phyloP scores from a whole-genome alignment of 345 rosid genomes.

The Passiflora organensis region DNA sequence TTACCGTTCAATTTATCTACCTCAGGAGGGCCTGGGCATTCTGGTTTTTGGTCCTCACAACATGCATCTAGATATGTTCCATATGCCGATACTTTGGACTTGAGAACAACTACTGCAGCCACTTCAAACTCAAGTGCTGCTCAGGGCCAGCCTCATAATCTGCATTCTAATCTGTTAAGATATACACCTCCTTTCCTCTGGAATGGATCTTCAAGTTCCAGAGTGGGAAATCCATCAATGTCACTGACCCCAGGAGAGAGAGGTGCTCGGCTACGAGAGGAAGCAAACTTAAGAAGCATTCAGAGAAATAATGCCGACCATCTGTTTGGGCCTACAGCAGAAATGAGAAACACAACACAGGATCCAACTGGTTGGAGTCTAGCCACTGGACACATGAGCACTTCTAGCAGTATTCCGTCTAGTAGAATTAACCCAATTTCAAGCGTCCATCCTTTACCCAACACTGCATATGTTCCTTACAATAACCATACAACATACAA shows the following conservation, averaged over 20 bases:
- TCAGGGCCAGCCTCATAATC: slow-evolving; percentile 44
- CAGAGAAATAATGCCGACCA: slow-evolving; percentile 49
- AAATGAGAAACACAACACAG: slow-evolving; percentile 47
- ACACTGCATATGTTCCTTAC: slow-evolving; percentile 50
- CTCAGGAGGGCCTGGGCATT: slow-evolving; percentile 33
- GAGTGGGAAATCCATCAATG: slow-evolving; percentile 40
- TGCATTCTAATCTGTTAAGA: slow-evolving; percentile 46
- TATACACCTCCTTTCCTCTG: slow-evolving; percentile 45
- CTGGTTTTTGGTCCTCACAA: slow-evolving; percentile 35
- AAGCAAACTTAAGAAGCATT: slow-evolving; percentile 39
- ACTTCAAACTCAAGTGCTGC: slow-evolving; percentile 31
- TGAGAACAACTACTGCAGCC: slow-evolving; percentile 34
- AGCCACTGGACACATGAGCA: slow-evolving; percentile 39
- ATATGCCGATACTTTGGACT: slow-evolving; percentile 36
- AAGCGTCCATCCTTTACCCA: slow-evolving; percentile 37
- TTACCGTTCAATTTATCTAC: slow-evolving; percentile 40
- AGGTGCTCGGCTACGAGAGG: slow-evolving; percentile 41
- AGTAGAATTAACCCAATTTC: slow-evolving; percentile 44
- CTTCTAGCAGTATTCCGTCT: slow-evolving; percentile 42
- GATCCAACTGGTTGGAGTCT: slow-evolving; percentile 65
- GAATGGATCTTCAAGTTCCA: slow-evolving; percentile 46
- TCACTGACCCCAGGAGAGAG: slow-evolving; percentile 39
- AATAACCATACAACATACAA: slow-evolving; percentile 31
- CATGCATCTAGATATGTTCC: slow-evolving; percentile 38
- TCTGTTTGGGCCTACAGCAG: slow-evolving; percentile 46